These are phyloP conservation scores for Cinnamomum chago DNA, from an alignment of 164 flowering plant genomes.

Conservation along the genomic window DNA sequence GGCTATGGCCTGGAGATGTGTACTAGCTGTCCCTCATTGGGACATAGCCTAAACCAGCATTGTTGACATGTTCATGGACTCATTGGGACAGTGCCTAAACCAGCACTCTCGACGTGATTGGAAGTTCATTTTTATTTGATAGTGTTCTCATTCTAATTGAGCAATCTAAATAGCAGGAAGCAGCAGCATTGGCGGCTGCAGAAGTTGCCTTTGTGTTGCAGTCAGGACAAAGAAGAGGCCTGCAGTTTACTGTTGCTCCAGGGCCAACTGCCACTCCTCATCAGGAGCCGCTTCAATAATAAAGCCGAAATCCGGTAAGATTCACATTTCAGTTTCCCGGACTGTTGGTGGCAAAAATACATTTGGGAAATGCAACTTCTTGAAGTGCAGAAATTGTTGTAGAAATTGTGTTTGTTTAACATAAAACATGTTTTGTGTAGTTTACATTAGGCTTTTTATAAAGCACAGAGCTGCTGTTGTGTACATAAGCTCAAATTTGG, in stretches of 20 bases:
- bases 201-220: constrained; percentile 84
- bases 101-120: neutral
- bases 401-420: neutral
- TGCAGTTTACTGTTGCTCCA: constrained; percentile 62
- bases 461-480: neutral
- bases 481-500: neutral
- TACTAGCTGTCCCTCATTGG: too few relatives aligned
- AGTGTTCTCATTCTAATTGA: neutral
- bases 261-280: constrained; percentile 25
- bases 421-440: neutral
- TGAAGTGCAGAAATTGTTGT: constrained; percentile 6
- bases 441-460: neutral
- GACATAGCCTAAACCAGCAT: too few relatives aligned
- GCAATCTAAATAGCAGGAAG: constrained; percentile 39
- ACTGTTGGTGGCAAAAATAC: neutral
- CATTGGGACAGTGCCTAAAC: too few relatives aligned
- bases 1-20: too few relatives aligned
- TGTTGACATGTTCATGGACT: too few relatives aligned
- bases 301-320: neutral
- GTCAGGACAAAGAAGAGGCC: constrained; percentile 63
- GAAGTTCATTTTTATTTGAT: neutral
- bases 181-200: constrained; percentile 79
- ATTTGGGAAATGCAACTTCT: neutral
- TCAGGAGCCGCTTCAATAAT: constrained; percentile 40
- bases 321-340: neutral